Evolutionary conservation across 2,329 filamentous ascomycete species (phyloP), one percentile per base, ranked within the genome.

Genomic region (Ceratocystis variospora): DNA sequence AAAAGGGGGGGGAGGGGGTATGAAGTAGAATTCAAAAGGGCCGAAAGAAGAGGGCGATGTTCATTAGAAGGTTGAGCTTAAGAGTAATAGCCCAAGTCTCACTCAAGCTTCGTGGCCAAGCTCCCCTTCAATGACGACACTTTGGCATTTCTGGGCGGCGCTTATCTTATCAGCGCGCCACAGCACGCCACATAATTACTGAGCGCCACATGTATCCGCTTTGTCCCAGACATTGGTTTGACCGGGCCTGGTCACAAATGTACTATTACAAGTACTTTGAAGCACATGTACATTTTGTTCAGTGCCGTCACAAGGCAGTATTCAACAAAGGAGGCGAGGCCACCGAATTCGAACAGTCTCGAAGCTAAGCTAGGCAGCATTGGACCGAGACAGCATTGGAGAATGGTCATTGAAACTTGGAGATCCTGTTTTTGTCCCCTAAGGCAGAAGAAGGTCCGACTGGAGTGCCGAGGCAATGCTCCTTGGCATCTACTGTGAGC

Each of bases 131-230:
- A 65, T 65, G 33, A 62, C 59, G 64, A 62, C 64, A 66, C 64
- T 66, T 62, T 66, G 64, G 64, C 64, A 61, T 66, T 53, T 66
- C 55, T 25, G 64, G 7, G 64, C 19, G 50, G 31, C 45, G 53
- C 46, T 64, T 66, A 66, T 66, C 64, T 66, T 66, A 66, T 66
- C 64, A 28, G 22, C 12, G 19, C 59, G 45, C 59, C 55, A 59
- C 55, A 59, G 17, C 3, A 2, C 17, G 53, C 25, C 19, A 22
- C 25, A 55, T 10, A 6, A 45, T 12, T 8, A 28, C 50, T 31
- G 12, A 6, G 0, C 46, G 25, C 53, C 53, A 57, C 55, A 5
- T 1, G 6, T 6, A 7, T n/a, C 28, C 3, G 19, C 10, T 59
- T 59, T 59, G 17, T 53, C 22, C 48, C 48, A 10, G 37, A 41